Base-by-base conservation (phyloP, 768 basidiomycete genomes). In the Hortiboletus campestris region DNA sequence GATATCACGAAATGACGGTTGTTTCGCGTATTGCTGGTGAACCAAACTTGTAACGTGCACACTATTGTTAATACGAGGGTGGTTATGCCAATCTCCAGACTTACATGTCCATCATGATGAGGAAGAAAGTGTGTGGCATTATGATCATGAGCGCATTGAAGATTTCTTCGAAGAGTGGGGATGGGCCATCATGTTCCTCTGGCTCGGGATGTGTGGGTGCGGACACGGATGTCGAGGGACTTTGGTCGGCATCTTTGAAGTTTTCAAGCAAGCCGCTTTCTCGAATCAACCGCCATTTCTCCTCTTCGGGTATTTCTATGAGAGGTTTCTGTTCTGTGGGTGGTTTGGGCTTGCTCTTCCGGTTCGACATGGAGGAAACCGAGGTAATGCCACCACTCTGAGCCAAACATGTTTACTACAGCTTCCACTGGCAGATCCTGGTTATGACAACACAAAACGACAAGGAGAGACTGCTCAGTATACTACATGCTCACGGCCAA, bases 71-170 rank as follows among this genome's bases (percentile, higher is more conserved):
- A 42, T 25, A 16, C 42, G 31, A 35, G 19, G 29, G 49, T 13
- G 41, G 51, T 35, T 46, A 53, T 35, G 49, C 40, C n/a, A n/a
- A 34, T 32, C 17, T 16, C 43, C 11, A 54, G 19, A 74, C 89
- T 63, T 67, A 94, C 91, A 93, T 88, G 66, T 91, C 86, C 89
- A 94, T 91, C 75, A 91, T 74, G 16, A 92, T 64, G 38, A 92
- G 76, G 47, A 92, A 73, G 65, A 85, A 92, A 3, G 83, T 83
- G 63, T 88, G 83, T 0, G 91, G 91, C 34, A 88, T 84, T 52
- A 91, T 80, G 50, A 87, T 72, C 19, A 88, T 69, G 17, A 80
- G 60, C 11, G 88, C 75, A 59, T 84, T 80, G 69, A 91, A 84
- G 38, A 91, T 76, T 73, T 92, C 90, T 57, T 88, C 86, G 8